A percentile compares a stretch with the other conserved stretches of the same genome.
These are phyloP conservation scores for Eucalyptus microcorys DNA, from an alignment of 345 rosid species.

Conservation along the genomic window DNA sequence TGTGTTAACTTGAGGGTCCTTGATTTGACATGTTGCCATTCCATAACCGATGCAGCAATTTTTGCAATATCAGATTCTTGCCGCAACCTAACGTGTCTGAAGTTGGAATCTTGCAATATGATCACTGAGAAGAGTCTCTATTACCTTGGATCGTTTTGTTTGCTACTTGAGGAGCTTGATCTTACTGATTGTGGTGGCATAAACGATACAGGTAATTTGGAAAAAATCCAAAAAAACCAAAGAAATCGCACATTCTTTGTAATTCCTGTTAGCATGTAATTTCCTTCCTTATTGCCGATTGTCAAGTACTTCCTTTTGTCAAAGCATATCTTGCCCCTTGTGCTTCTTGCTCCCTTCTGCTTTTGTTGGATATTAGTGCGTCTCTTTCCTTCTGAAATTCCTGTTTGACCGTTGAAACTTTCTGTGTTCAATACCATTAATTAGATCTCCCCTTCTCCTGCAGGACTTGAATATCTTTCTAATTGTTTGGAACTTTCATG, in stretches of 20 bases:
- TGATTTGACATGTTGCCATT: conserved; percentile 63
- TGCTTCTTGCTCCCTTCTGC: background rate
- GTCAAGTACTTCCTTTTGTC: background rate
- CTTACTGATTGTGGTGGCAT: conserved; percentile 73
- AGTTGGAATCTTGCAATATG: conserved; percentile 75
- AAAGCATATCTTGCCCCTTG: background rate
- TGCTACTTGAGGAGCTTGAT: conserved; percentile 66
- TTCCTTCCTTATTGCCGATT: background rate
- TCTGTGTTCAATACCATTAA: background rate
- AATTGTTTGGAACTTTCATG: conserved; percentile 47
- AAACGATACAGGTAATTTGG: conserved; percentile 51
- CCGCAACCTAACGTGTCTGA: conserved; percentile 47
- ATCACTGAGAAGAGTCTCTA: conserved; percentile 73
- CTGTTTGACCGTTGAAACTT: background rate
- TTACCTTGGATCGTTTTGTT: conserved; percentile 49
- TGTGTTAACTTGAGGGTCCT: conserved; percentile 43
- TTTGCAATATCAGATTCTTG: conserved; percentile 63
- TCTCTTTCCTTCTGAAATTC: background rate
- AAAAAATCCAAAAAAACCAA: background rate
- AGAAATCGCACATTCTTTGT: background rate
- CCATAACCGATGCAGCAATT: conserved; percentile 62
- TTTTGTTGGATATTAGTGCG: background rate
- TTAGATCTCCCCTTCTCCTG: background rate
- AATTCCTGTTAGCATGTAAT: background rate
- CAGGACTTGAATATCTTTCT: conserved; percentile 75